Evolutionary conservation across 179 eudicot species (phyloP).

Genomic region (Beta macrorhiza): DNA sequence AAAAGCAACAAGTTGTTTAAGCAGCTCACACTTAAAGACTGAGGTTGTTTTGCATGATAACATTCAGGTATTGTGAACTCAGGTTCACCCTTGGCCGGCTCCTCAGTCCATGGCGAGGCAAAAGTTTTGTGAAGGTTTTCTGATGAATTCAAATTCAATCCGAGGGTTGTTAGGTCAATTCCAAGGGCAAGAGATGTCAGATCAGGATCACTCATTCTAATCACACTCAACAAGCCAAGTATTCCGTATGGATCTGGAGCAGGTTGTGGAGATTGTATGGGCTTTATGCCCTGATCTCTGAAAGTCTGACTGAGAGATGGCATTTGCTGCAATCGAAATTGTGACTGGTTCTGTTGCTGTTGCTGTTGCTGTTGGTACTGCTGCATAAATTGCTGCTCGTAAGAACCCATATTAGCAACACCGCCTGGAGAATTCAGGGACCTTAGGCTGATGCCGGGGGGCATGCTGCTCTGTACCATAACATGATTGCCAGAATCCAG

Average conservation of each 20-base stretch:
- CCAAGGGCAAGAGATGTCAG: slow-evolving; percentile 84
- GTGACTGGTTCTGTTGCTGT: slow-evolving; percentile 57
- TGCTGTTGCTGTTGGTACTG: slow-evolving; percentile 56
- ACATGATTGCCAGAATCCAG: background rate
- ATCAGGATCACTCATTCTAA: slow-evolving; percentile 83
- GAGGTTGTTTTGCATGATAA: slow-evolving; percentile 66
- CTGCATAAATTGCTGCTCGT: slow-evolving; percentile 75
- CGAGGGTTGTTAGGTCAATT: slow-evolving; percentile 78
- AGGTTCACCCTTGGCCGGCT: slow-evolving; percentile 84
- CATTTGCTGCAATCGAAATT: slow-evolving; percentile 76
- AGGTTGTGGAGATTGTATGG: slow-evolving; percentile 62
- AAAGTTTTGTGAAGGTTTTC: slow-evolving; percentile 81
- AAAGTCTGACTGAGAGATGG: slow-evolving; percentile 59
- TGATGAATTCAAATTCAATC: slow-evolving; percentile 74
- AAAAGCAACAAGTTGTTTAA: background rate
- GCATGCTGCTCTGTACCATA: slow-evolving; percentile 55
- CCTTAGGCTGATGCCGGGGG: slow-evolving; percentile 64
- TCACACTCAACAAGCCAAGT: slow-evolving; percentile 76
- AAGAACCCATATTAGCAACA: slow-evolving; percentile 60
- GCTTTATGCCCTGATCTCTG: slow-evolving; percentile 72
- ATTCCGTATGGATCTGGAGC: slow-evolving; percentile 77
- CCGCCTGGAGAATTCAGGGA: slow-evolving; percentile 57
- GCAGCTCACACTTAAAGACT: slow-evolving; percentile 62
- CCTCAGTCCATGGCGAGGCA: slow-evolving; percentile 92
- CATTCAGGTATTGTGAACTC: slow-evolving; percentile 82